These are phyloP conservation scores for Lactifluus echinatus DNA, from an alignment of 768 basidiomycete genomes.

Conservation along the genomic window DNA sequence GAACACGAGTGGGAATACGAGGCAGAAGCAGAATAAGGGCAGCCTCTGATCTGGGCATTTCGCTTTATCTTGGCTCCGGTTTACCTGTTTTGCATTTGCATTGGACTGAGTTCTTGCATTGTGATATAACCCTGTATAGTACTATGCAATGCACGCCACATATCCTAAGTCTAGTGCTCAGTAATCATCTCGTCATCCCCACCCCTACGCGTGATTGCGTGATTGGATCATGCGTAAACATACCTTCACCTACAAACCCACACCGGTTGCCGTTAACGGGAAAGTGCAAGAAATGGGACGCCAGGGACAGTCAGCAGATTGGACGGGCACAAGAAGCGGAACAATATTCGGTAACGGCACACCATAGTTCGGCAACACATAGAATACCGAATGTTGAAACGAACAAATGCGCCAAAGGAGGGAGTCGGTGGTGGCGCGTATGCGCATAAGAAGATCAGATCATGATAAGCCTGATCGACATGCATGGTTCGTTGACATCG, in stretches of 20 bases:
- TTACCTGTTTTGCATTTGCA: slow-evolving; percentile 6
- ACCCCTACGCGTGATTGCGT: no score
- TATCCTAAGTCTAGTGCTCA: not conserved
- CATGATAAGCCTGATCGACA: no score
- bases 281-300: not conserved
- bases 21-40: slow-evolving; percentile 20
- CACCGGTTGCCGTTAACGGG: not conserved
- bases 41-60: not conserved
- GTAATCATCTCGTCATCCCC: not conserved
- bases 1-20: slow-evolving; percentile 25
- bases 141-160: no score
- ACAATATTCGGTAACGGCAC: not conserved
- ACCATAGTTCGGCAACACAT: not conserved
- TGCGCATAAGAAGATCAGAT: no score
- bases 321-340: not conserved
- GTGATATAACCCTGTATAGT: no score
- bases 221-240: not conserved
- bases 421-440: not conserved
- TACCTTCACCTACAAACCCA: no score
- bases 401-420: not conserved
- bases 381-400: not conserved
- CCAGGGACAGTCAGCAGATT: not conserved
- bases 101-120: no score
- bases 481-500: no score
- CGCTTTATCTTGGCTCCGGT: not conserved